A percentile compares a stretch with the other conserved stretches of the same genome.
These are phyloP conservation scores for Aspergillus conjunctus DNA, from an alignment of 495 filamentous ascomycete species.

Conservation along the genomic window DNA sequence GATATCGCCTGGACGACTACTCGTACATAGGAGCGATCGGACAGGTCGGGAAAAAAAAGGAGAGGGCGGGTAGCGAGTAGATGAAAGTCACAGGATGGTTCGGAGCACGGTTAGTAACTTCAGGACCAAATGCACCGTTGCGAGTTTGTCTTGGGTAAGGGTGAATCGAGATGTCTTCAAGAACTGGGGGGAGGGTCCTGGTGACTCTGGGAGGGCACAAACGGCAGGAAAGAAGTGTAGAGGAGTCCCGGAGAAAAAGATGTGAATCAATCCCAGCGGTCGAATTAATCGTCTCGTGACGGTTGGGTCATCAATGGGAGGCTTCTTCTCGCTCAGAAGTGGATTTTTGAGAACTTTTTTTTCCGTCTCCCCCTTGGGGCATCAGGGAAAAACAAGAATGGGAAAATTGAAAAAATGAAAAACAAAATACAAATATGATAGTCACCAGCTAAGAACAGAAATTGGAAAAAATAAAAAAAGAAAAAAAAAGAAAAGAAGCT, in stretches of 20 bases:
- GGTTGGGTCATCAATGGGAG: slow-evolving; percentile 31
- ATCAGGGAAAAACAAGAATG: slow-evolving; percentile 19
- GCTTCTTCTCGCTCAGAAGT: slow-evolving; percentile 33
- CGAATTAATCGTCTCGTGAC: slow-evolving; percentile 29
- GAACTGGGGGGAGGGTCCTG: slow-evolving; percentile 21
- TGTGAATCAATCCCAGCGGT: slow-evolving; percentile 26
- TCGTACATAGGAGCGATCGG: slow-evolving; percentile 42
- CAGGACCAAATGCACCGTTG: slow-evolving; percentile 1
- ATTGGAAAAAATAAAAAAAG: slow-evolving; percentile 6
- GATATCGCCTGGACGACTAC: slow-evolving; percentile 28
- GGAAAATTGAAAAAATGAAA: slow-evolving; percentile 15
- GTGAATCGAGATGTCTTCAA: slow-evolving; percentile 17
- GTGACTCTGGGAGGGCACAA: neutral
- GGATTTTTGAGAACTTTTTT: slow-evolving; percentile 23
- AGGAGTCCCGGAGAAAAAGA: slow-evolving; percentile 23
- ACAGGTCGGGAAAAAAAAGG: slow-evolving; percentile 18
- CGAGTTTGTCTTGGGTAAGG: slow-evolving; percentile 8
- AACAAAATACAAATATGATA: slow-evolving; percentile 6
- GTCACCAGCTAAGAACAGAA: slow-evolving; percentile 1
- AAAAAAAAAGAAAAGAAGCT: slow-evolving; percentile 8
- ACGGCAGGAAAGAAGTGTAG: neutral
- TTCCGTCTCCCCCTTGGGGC: slow-evolving; percentile 23
- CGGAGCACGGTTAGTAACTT: slow-evolving; percentile 5
- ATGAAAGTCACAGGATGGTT: neutral
- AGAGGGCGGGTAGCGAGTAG: slow-evolving; percentile 12